These are phyloP conservation scores for Crithidia fasciculata DNA, from an alignment of 208 protist species.

Conservation along the genomic window DNA sequence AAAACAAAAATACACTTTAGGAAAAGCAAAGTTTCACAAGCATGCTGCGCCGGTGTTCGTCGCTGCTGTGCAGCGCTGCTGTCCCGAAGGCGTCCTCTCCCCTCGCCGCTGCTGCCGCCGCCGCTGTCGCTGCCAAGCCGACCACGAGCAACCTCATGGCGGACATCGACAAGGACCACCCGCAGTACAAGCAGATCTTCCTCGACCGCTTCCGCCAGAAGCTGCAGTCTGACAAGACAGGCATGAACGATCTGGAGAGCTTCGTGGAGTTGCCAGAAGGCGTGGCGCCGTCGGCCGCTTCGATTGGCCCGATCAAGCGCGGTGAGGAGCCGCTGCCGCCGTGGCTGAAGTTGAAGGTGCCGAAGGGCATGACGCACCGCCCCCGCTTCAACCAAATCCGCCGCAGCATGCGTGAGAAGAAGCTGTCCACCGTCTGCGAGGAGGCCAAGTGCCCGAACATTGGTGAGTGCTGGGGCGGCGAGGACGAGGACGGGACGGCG, in stretches of 20 bases:
- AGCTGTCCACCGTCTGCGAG: conserved; percentile 92
- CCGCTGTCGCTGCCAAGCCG: conserved; percentile 2
- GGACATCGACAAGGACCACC: conserved; percentile 49
- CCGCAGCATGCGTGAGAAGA: conserved; percentile 80
- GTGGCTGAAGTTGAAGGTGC: conserved; percentile 93
- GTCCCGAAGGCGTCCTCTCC: conserved; percentile 19
- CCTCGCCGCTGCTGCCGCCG: conserved; percentile 18
- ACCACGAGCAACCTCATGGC: conserved; percentile 27
- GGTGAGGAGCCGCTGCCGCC: conserved; percentile 87
- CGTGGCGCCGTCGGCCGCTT: conserved; percentile 58
- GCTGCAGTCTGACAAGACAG: conserved; percentile 65
- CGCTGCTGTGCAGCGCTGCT: conserved; percentile 22
- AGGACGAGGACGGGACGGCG: conserved; percentile 79
- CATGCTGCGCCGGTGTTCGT: conserved; percentile 35
- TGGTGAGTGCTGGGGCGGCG: conserved; percentile 97
- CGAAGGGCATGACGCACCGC: conserved; percentile 79
- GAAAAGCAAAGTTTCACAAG: background rate
- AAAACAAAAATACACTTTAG: conserved; percentile 12
- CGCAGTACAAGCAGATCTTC: conserved; percentile 77
- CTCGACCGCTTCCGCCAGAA: conserved; percentile 75
- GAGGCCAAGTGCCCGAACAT: conserved; percentile 99
- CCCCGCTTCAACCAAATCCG: conserved; percentile 87
- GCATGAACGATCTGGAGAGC: conserved; percentile 75
- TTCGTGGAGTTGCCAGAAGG: conserved; percentile 84
- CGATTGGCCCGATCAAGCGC: conserved; percentile 79